These are phyloP conservation scores for Striga asiatica DNA, from an alignment of 257 asterid genomes.

Conservation along the genomic window DNA sequence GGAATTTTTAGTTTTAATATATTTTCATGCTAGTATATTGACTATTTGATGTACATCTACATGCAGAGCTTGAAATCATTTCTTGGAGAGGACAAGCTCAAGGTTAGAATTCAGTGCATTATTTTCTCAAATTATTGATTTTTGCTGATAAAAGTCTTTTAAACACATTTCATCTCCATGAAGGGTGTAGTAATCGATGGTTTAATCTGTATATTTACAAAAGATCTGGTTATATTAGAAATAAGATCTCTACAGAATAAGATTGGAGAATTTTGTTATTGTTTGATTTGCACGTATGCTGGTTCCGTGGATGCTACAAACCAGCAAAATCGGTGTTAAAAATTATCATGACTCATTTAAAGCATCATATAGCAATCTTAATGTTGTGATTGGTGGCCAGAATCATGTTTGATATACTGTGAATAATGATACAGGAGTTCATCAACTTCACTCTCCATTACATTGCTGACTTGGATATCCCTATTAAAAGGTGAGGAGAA, in stretches of 20 bases:
- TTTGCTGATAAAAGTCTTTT: too few relatives aligned
- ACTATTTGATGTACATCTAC: constrained; percentile 10
- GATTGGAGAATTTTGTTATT: too few relatives aligned
- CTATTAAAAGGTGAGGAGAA: constrained; percentile 74
- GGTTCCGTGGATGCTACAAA: too few relatives aligned
- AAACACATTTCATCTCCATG: too few relatives aligned
- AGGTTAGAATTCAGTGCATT: constrained; percentile 33
- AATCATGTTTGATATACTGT: constrained; percentile 11
- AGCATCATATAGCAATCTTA: not conserved
- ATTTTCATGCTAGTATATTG: constrained; percentile 12
- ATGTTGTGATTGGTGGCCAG: not conserved
- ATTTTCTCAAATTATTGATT: too few relatives aligned
- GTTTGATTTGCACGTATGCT: constrained; percentile 10
- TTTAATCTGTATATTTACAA: too few relatives aligned
- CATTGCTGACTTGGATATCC: constrained; percentile 95
- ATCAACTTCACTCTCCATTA: constrained; percentile 88
- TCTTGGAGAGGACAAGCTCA: constrained; percentile 89
- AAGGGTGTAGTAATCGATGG: too few relatives aligned
- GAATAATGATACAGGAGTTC: constrained; percentile 58
- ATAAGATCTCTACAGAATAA: too few relatives aligned
- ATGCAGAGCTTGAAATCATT: constrained; percentile 77
- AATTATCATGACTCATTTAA: not conserved
- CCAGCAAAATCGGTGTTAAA: not conserved
- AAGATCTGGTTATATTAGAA: too few relatives aligned
- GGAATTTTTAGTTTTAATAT: too few relatives aligned